Base-by-base conservation (phyloP, 768 basidiomycete genomes). In the Mycena maculata region DNA sequence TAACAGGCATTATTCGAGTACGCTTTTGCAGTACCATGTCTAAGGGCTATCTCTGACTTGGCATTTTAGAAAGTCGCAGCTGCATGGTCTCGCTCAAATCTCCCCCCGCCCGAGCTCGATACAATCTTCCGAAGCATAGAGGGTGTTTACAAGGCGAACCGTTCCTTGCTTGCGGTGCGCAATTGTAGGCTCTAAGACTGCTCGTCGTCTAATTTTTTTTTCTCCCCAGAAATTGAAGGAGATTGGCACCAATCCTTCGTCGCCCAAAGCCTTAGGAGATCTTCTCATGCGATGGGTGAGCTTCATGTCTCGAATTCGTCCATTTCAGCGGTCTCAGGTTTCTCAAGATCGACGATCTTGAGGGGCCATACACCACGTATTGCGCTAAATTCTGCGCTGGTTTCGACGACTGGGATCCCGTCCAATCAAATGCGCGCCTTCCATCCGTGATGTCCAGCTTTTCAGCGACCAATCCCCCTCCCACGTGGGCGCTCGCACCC, bases 281-380 rank as follows among this genome's bases (percentile, higher is more conserved):
- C 83, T 99, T 42, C 84, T 99, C 59, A 98, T 98, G 92, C 90
- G 92, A 81, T 99, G 97, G 98, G 97, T 97, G 71, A 67, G 93
- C 81, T 38, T 50, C 48, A 53, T 60, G 42, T 58, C 49, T 27
- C 65, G 30, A 48, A 41, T 44, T 47, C 60, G 44, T 54, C 45
- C 50, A 20, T 68, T 62, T 71, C 60, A 71, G 57, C 67, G 59
- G 67, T 70, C 67, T 65, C 52, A 65, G 59, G 63, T 63, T 39
- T 56, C 44, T 53, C 36, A 77, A 98, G 96, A 95, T 99, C 70
- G 92, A 95, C 69, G 96, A 99, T 74, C 82, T 99, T 33, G 92
- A 93, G 60, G 85, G 83, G 12, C 94, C 98, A 3, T 99, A 99
- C 77, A 88, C 88, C 56, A 86, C 84, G 44, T 99, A 97, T 78